These are phyloP conservation scores for Ophidiomyces ophidiicola DNA, from an alignment of 2,329 filamentous ascomycete species.

Conservation along the genomic window DNA sequence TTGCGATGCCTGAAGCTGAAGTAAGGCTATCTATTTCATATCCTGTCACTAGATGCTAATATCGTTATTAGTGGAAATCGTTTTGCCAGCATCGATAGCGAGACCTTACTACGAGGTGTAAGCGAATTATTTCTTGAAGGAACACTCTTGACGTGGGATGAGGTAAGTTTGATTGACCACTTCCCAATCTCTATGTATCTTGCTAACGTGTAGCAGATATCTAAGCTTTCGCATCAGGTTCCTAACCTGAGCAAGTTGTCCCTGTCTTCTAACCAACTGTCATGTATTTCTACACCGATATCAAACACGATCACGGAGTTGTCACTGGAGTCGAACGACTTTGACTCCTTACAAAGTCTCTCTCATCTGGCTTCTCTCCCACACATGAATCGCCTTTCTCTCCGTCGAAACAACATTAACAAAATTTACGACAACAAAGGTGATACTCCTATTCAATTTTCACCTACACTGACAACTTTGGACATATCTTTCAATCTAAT, in stretches of 20 bases:
- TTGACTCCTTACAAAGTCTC: conserved; percentile 30
- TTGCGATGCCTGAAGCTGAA: conserved; percentile 58
- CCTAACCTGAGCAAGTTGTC: conserved; percentile 26
- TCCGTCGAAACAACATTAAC: conserved; percentile 66
- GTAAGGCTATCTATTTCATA: conserved; percentile 38
- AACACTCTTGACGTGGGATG: conserved; percentile 53
- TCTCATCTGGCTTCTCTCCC: conserved; percentile 42
- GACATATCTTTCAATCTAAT: conserved; percentile 65
- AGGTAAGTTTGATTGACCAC: conserved; percentile 34
- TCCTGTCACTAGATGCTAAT: conserved; percentile 11
- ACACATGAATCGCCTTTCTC: conserved; percentile 38
- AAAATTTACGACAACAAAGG: conserved; percentile 22
- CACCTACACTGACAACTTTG: conserved; percentile 47
- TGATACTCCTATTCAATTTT: conserved; percentile 38
- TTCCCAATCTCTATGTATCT: background rate
- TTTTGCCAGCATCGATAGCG: conserved; percentile 33
- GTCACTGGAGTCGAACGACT: conserved; percentile 38
- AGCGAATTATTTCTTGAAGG: conserved; percentile 54
- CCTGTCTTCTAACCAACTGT: conserved; percentile 29
- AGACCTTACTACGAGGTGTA: conserved; percentile 40
- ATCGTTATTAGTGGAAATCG: conserved; percentile 55
- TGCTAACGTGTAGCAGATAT: conserved; percentile 22
- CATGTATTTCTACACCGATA: conserved; percentile 21
- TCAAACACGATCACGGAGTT: conserved; percentile 33
- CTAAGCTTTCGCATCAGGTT: conserved; percentile 24